Evolutionary conservation across 1,284 basidiomycete genomes (phyloP), one percentile per base, ranked within the genome.

Genomic region (Apiotrichum sp.): DNA sequence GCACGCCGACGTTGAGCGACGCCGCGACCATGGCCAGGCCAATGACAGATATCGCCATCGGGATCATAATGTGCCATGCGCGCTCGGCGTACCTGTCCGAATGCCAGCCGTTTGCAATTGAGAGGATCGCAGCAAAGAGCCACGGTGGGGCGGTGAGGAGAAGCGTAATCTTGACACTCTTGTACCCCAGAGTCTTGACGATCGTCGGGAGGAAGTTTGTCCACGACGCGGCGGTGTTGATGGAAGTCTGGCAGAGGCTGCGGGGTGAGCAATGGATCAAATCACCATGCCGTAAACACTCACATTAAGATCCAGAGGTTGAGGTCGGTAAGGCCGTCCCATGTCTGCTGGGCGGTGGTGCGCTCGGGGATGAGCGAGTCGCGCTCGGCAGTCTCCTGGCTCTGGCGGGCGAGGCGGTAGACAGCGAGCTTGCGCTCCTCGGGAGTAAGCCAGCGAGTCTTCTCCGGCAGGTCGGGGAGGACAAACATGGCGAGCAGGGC

Each of bases 91-190:
- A 59, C 41, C 59, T 52, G 46, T 64, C 70, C 4, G 70, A 73
- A 9, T 57, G 58, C 43, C 55, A 63, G 4, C 60, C 59, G 49
- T 66, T 51, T 31, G 47, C 32, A n/a, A 68, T 47, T 40, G 62
- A 60, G 33, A 64, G 56, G 6, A 56, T 29, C n/a, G 64, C 66
- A 4, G 66, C 63, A 11, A 65, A 22, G 29, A 70, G 58, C 61
- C 73, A 74, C 0, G 73, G 72, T 11, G 75, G 74, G 40, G 70
- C 71, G 16, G 72, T 75, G 38, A 78, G 68, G 6, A 73, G 63
- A 11, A 76, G 67, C 1, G 73, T 74, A 48, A 68, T 66, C 45
- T 65, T 72, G 16, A 38, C 36, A 13, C 61, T 58, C 44, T 50
- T 54, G 62, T 68, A 74, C 6, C 74, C 73, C 39, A 75, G 66